Conservation (phyloP, 352 stramenopile species). For the Phytophthora lateralis region DNA sequence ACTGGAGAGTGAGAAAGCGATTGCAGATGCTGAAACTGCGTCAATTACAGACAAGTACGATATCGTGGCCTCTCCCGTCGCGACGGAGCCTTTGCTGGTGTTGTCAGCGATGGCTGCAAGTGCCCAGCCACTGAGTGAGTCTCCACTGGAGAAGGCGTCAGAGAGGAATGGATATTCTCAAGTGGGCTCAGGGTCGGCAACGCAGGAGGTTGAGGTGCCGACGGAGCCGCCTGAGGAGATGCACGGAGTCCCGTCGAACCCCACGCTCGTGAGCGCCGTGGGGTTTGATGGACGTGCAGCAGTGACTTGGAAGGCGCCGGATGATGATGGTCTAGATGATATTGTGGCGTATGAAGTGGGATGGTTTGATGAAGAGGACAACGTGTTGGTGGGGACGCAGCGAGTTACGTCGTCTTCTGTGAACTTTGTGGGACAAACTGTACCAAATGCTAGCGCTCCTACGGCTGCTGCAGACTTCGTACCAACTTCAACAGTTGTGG, state of each 20-base stretch:
- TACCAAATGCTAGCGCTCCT: constrained; percentile 12
- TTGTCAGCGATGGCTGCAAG: constrained; percentile 4
- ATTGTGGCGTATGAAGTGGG: constrained; percentile 69
- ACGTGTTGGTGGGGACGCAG: constrained; percentile 48
- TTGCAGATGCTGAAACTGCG: background rate
- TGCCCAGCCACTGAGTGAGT: background rate
- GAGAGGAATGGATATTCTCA: background rate
- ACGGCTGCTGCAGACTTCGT: constrained; percentile 24
- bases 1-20: background rate
- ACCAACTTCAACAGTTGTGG: constrained; percentile 45
- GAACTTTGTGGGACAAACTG: constrained; percentile 16
- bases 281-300: constrained; percentile 58
- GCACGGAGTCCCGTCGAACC: constrained; percentile 68
- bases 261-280: constrained; percentile 58
- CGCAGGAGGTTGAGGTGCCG: background rate
- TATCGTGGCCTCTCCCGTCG: constrained; percentile 7
- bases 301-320: constrained; percentile 65
- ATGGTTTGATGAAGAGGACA: constrained; percentile 61
- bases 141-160: background rate
- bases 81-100: constrained; percentile 14
- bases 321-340: constrained; percentile 66
- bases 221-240: constrained; percentile 27
- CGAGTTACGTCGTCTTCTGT: constrained; percentile 32
- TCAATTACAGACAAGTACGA: background rate
- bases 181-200: constrained; percentile 4